Conservation (phyloP, 2,329 filamentous ascomycete genomes). For the Epichloe glyceriae region DNA sequence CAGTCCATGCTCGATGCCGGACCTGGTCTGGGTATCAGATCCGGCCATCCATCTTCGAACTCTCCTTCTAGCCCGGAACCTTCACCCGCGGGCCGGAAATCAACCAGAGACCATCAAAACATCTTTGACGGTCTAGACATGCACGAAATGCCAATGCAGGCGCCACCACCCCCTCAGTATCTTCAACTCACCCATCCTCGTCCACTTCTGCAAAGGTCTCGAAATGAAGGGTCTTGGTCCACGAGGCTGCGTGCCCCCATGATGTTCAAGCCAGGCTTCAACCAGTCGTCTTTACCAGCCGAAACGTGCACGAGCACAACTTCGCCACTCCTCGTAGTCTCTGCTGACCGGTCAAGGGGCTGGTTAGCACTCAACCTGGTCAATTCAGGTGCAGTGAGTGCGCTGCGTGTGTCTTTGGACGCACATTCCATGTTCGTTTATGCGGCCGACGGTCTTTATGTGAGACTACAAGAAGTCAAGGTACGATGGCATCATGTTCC, state of each 20-base stretch:
- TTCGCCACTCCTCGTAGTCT: neutral
- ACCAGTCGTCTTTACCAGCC: neutral
- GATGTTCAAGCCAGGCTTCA: slow-evolving; percentile 4
- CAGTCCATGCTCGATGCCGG: neutral
- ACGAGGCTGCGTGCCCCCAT: slow-evolving; percentile 2
- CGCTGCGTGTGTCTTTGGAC: slow-evolving; percentile 4
- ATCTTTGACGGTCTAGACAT: neutral
- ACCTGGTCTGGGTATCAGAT: neutral
- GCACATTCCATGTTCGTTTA: slow-evolving; percentile 4
- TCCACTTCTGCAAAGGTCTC: neutral
- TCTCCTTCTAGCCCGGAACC: too few species aligned
- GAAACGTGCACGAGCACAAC: slow-evolving; percentile 4
- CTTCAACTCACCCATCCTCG: neutral
- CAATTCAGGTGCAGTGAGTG: slow-evolving; percentile 3
- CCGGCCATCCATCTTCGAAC: too few species aligned
- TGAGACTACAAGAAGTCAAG: neutral
- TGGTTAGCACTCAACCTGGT: slow-evolving; percentile 5
- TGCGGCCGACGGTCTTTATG: slow-evolving; percentile 2
- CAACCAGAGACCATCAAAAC: neutral
- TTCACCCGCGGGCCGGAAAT: too few species aligned
- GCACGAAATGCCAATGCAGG: neutral
- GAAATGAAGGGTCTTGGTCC: neutral
- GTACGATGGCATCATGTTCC: neutral
- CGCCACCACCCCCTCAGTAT: neutral
- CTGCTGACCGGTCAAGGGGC: neutral